Base-by-base conservation (phyloP, 2,329 filamentous ascomycete species). In the Boeremia exigua region DNA sequence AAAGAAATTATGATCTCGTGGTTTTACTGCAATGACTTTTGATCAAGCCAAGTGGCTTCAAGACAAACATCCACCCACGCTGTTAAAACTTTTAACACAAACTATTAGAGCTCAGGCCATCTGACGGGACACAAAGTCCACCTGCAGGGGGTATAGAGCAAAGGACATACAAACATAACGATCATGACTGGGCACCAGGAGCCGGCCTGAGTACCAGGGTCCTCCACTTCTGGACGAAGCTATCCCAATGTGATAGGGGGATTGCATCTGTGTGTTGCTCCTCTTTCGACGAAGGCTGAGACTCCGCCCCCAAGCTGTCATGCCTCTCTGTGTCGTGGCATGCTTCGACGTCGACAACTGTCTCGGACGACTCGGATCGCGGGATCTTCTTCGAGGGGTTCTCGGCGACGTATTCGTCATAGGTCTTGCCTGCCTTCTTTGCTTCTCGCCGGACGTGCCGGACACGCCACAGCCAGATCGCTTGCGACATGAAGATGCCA, bases 401-500 rank as follows among this genome's bases (percentile, higher is more conserved):
- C 32, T 65, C 53, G 0, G 62, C 62, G 34, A 72, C 40, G 39
- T 86, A 66, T 42, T 87, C 82, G 60, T 87, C 85, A 60, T 86
- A 83, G 0, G 79, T 82, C 67, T 79, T 81, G 1, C 81, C 82
- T 4, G 77, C 69, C 6, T 72, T 72, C 58, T 82, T 82, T 3
- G 85, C 85, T 58, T 80, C 78, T 53, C 74, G 78, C 12, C 84
- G 80, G 33, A 86, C 68, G 46, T 77, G 74, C 17, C 83, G 79
- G 4, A 85, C 83, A 19, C 84, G 82, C 60, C 82, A 72, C 2
- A 84, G 74, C 86, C 86, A 88, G 52, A 86, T 75, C 9, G 82
- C 70, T 61, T 88, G 86, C 11, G 82, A 86, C 23, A 73, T 43
- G 63, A 87, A 86, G 51, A 88, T 87, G 10, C 85, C 86, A 6